Conservation (phyloP, 2,329 filamentous ascomycete genomes). For the Calonectria crousiana region DNA sequence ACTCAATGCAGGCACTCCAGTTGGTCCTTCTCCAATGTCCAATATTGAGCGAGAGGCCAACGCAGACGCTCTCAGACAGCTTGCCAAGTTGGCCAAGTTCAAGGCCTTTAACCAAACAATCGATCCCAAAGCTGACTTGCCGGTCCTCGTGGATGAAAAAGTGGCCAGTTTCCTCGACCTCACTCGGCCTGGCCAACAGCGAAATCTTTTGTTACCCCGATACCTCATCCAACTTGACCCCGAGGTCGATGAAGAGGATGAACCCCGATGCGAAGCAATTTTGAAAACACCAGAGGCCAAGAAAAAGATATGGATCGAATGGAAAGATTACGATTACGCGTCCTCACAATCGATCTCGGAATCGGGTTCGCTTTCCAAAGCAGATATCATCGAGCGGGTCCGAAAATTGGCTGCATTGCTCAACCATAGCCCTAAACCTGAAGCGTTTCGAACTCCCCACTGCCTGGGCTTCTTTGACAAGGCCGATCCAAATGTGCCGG, state of each 20-base stretch:
- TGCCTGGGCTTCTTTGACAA: constrained; percentile 66
- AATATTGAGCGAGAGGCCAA: constrained; percentile 53
- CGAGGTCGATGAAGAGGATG: constrained; percentile 48
- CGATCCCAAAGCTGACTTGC: constrained; percentile 49
- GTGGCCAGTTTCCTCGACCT: constrained; percentile 56
- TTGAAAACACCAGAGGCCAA: constrained; percentile 50
- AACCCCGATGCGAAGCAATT: constrained; percentile 54
- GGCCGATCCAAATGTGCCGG: constrained; percentile 47
- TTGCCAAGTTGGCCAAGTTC: constrained; percentile 61
- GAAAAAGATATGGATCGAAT: constrained; percentile 62
- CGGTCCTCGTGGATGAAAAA: constrained; percentile 49
- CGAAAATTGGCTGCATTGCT: constrained; percentile 62
- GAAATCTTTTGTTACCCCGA: constrained; percentile 50
- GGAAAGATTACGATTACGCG: constrained; percentile 61
- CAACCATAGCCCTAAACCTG: constrained; percentile 60
- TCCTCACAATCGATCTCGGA: constrained; percentile 48
- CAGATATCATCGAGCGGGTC: constrained; percentile 58
- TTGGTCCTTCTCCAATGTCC: constrained; percentile 47
- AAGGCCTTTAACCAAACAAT: constrained; percentile 64
- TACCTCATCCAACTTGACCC: constrained; percentile 50
- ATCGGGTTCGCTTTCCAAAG: constrained; percentile 54
- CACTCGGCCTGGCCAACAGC: constrained; percentile 48
- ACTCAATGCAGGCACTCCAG: constrained; percentile 47
- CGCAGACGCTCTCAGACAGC: constrained; percentile 53
- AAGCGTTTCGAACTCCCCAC: constrained; percentile 62